Evolutionary conservation across 257 asterid species (phyloP).

Genomic region (Gentiana straminea): DNA sequence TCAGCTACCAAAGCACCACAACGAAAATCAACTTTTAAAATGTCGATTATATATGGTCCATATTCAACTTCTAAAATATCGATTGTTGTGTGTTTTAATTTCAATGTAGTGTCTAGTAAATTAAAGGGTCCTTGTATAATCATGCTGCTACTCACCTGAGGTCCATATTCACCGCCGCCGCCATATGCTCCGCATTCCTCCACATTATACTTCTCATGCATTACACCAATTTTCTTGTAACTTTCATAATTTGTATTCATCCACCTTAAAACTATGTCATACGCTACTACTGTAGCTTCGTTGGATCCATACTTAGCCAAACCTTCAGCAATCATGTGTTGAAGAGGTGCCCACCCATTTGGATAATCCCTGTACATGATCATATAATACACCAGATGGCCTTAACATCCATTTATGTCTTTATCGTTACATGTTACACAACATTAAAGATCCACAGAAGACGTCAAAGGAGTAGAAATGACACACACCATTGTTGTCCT

Average conservation of each 20-base stretch:
- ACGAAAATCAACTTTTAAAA: too few relatives aligned
- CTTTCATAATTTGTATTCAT: constrained; percentile 61
- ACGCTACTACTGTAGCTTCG: constrained; percentile 39
- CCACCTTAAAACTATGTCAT: constrained; percentile 67
- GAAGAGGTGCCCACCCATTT: constrained; percentile 96
- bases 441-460: neutral
- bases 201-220: constrained; percentile 86
- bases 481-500: constrained; percentile 84
- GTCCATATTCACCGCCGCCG: constrained; percentile 85
- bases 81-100: too few relatives aligned
- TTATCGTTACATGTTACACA: neutral
- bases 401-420: neutral
- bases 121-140: too few relatives aligned
- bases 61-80: too few relatives aligned
- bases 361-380: constrained; percentile 68
- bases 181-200: constrained; percentile 64
- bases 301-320: constrained; percentile 40
- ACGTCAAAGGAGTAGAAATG: neutral
- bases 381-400: neutral
- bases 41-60: too few relatives aligned
- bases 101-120: too few relatives aligned
- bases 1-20: too few relatives aligned
- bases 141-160: constrained; percentile 51
- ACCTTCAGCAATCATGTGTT: constrained; percentile 88
- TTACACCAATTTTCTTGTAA: constrained; percentile 55